Percentiles rank a stretch among this genome's conserved stretches.
phyloP scores from a whole-genome alignment of 2,329 filamentous ascomycete species.

The Albophoma yamanashiensis region DNA sequence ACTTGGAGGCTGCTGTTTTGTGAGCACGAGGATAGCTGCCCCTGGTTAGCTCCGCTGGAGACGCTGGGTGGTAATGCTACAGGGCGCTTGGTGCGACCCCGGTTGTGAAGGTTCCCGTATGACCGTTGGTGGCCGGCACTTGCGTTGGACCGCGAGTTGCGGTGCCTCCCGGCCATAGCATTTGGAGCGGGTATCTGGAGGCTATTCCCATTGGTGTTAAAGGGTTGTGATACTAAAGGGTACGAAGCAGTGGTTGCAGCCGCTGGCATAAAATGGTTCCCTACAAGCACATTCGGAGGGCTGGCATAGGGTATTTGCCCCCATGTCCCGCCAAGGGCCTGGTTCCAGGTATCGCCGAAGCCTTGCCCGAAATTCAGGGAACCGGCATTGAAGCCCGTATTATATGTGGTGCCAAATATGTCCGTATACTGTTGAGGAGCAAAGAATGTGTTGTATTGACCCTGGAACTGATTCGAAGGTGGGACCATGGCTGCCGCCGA shows the following conservation, averaged over 20 bases:
- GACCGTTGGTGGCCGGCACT: neutral
- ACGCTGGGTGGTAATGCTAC: neutral
- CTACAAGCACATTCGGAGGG: neutral
- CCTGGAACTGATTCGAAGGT: neutral
- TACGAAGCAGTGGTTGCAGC: neutral
- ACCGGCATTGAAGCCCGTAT: neutral
- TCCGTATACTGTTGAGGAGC: neutral
- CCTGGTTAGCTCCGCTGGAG: neutral
- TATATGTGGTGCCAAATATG: neutral
- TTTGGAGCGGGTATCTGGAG: neutral
- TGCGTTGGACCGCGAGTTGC: neutral
- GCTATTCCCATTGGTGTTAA: neutral
- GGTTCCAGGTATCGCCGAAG: neutral
- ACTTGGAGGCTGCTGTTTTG: neutral
- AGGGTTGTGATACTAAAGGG: neutral
- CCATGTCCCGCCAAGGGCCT: neutral
- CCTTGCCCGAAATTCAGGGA: neutral
- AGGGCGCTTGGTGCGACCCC: neutral
- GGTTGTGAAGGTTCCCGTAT: neutral
- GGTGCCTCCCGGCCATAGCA: neutral
- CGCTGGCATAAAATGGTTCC: neutral
- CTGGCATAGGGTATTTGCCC: neutral
- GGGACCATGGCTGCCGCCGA: neutral
- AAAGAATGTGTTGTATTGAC: neutral
- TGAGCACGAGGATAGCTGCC: neutral